Conservation (phyloP, 495 filamentous ascomycete genomes). For the Acidomyces sp. region DNA sequence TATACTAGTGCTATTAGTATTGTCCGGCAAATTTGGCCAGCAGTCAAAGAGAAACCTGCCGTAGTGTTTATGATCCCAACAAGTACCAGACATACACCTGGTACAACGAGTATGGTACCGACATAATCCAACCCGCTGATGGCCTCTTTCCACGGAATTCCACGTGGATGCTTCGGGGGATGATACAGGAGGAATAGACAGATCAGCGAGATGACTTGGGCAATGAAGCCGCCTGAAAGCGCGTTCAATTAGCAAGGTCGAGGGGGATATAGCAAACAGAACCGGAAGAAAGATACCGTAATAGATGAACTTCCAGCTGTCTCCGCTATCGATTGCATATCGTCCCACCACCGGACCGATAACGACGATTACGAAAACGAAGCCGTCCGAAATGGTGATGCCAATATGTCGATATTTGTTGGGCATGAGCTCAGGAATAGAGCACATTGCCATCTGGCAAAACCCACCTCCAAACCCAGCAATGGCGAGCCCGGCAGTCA, state of each 20-base stretch:
- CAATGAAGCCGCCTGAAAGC: no score
- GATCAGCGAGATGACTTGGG: slow-evolving; percentile 10
- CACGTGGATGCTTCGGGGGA: slow-evolving; percentile 13
- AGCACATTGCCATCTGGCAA: slow-evolving; percentile 17
- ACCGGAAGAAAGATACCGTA: slow-evolving; percentile 4
- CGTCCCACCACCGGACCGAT: slow-evolving; percentile 26
- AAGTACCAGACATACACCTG: slow-evolving; percentile 27
- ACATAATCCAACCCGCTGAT: slow-evolving; percentile 25
- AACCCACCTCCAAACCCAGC: slow-evolving; percentile 20
- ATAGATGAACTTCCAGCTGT: slow-evolving; percentile 13
- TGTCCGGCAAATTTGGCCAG: no score
- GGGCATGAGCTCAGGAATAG: slow-evolving; percentile 29
- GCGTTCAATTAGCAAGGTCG: no score
- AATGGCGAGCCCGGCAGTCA: slow-evolving; percentile 19
- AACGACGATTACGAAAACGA: slow-evolving; percentile 24
- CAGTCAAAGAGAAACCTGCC: no score
- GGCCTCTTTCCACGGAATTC: slow-evolving; percentile 22
- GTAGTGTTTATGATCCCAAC: slow-evolving; percentile 28
- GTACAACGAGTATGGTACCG: slow-evolving; percentile 22
- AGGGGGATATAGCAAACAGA: no score
- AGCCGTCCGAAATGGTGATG: slow-evolving; percentile 24
- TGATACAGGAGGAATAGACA: slow-evolving; percentile 8
- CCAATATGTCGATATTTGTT: slow-evolving; percentile 25
- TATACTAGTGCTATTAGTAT: no score
- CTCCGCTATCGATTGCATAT: slow-evolving; percentile 19